Base-by-base conservation (phyloP, 768 basidiomycete species). In the Tubosaeta sp. region DNA sequence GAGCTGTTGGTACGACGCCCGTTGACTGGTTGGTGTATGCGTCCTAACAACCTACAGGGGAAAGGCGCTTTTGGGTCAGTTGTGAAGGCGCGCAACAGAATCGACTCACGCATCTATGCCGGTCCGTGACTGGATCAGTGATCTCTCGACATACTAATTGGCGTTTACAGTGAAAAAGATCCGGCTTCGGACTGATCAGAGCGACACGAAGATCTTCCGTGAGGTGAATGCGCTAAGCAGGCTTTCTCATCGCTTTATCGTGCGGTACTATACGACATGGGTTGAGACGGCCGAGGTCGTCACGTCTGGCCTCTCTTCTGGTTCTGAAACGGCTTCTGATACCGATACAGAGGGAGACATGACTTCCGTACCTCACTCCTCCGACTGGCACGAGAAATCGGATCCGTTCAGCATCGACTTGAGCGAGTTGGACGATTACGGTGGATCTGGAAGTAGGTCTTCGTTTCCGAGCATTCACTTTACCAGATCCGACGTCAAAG, bases 51-150 rank as follows among this genome's bases (percentile, higher is more conserved):
- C 27, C 11, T 33, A 2, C 55, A 92, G 88, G 93, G 93, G 0
- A 86, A 86, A 64, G 94, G 94, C 0, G 91, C 82, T 0, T 95
- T 92, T 67, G 93, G 93, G 0, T 89, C 91, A n/a, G 93, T 97
- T 0, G 92, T 97, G 29, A 97, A 97, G 65, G 94, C 93, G 3
- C 78, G 86, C 43, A 93, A 95, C 62, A 89, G 84, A 73, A 84
- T 95, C 19, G 94, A 97, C 64, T 80, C 76, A 11, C 77, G 88
- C 22, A 88, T 91, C 51, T 94, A 93, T 64, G 91, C 89, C 12
- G 85, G 86, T 84, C 49, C 10, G 76, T 72, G 19, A 32, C 14
- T 19, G 2, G 14, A 5, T 37, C 7, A 6, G 11, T 25, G 19
- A 8, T 13, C 14, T 26, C 37, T 25, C 22, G 9, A 16, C 11